Evolutionary conservation across 2,329 filamentous ascomycete genomes (phyloP).

Genomic region (Beauveria scarabaeidicola): DNA sequence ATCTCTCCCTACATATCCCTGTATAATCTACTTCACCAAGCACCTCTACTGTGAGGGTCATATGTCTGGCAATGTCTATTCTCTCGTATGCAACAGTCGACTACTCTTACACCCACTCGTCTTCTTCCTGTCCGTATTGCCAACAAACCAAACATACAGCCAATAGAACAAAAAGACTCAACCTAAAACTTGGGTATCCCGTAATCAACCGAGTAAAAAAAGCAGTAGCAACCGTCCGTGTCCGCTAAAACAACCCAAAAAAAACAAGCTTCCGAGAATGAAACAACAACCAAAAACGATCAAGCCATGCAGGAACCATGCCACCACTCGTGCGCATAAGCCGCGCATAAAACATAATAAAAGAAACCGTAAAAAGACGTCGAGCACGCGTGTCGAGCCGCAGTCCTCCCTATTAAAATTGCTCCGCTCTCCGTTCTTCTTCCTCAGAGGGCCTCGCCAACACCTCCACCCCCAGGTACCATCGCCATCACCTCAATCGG

Average conservation of each 20-base stretch:
- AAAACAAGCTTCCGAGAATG: neutral
- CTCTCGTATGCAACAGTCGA: neutral
- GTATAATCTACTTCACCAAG: neutral
- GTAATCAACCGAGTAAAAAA: conserved; percentile 8
- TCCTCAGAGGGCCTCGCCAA: conserved; percentile 19
- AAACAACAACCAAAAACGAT: neutral
- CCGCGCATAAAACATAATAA: neutral
- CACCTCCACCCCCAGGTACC: conserved; percentile 15
- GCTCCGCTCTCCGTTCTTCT: neutral
- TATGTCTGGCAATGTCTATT: neutral
- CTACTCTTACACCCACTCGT: neutral
- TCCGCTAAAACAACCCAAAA: conserved; percentile 6
- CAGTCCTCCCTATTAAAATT: neutral
- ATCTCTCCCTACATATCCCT: neutral
- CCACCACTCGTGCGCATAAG: neutral
- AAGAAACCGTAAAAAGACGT: neutral
- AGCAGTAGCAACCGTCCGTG: conserved; percentile 2
- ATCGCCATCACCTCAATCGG: conserved; percentile 14
- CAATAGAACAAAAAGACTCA: neutral
- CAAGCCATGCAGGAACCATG: neutral
- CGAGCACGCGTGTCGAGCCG: neutral
- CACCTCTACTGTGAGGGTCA: neutral
- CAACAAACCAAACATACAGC: neutral
- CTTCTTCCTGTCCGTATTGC: neutral
- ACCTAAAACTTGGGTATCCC: conserved; percentile 10